Conservation (phyloP, 108 stramenopile genomes). For the Fistulifera pelliculosa region DNA sequence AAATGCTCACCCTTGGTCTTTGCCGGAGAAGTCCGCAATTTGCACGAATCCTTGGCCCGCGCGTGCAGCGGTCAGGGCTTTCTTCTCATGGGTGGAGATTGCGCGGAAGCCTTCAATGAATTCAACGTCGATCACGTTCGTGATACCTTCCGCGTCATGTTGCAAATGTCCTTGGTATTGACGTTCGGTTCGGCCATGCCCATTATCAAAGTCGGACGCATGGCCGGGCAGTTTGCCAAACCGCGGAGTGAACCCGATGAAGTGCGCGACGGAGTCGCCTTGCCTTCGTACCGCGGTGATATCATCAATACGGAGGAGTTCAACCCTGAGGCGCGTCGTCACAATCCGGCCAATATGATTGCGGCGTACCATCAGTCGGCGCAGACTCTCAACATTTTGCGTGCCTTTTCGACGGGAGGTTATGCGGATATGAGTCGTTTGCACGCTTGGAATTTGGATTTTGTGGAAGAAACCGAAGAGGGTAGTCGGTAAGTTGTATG, state of each 20-base stretch:
- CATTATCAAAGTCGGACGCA: constrained; percentile 93
- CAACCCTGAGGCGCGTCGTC: constrained; percentile 81
- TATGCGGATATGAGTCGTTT: constrained; percentile 93
- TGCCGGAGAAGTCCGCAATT: constrained; percentile 84
- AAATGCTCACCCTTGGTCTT: constrained; percentile 79
- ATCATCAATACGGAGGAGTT: constrained; percentile 94
- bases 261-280: constrained; percentile 63
- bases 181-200: constrained; percentile 95
- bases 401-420: constrained; percentile 93
- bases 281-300: constrained; percentile 95
- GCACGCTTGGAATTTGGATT: constrained; percentile 98
- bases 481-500: constrained; percentile 65
- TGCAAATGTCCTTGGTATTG: constrained; percentile 93
- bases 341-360: constrained; percentile 77
- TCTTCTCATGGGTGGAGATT: constrained; percentile 98
- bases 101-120: constrained; percentile 92
- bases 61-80: constrained; percentile 94
- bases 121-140: constrained; percentile 92
- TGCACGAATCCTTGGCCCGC: constrained; percentile 87
- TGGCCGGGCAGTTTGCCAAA: constrained; percentile 98
- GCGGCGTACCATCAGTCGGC: constrained; percentile 89
- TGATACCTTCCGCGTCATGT: constrained; percentile 87
- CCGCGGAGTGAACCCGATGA: constrained; percentile 91
- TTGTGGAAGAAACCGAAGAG: constrained; percentile 90
- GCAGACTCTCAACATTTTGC: constrained; percentile 93